Evolutionary conservation across 2,329 filamentous ascomycete genomes (phyloP).

Genomic region (Coniochaeta hoffmannii): DNA sequence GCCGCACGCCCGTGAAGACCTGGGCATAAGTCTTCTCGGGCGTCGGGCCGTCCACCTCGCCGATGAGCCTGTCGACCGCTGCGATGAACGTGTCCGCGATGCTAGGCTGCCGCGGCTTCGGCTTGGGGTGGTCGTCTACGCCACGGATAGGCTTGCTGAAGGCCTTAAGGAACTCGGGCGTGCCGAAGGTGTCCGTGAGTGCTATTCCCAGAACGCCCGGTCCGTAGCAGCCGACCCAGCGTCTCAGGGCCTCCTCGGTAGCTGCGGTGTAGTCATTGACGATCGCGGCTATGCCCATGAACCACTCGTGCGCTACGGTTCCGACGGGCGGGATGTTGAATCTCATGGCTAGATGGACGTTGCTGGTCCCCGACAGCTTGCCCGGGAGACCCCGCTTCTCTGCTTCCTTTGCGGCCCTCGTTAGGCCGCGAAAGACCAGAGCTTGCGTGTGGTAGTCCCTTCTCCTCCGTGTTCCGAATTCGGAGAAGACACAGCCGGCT

Average conservation of each 20-base stretch:
- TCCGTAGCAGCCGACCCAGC: conserved; percentile 91
- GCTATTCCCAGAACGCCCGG: conserved; percentile 78
- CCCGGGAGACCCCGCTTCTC: conserved; percentile 58
- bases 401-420: conserved; percentile 66
- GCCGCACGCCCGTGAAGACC: conserved; percentile 74
- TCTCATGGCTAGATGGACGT: conserved; percentile 94
- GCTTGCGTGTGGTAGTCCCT: conserved; percentile 95
- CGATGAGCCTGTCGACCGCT: conserved; percentile 9
- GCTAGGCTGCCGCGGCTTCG: conserved; percentile 14
- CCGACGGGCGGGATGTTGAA: conserved; percentile 79
- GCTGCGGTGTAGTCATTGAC: conserved; percentile 77
- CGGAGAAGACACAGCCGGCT: conserved; percentile 81
- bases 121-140: conserved; percentile 31
- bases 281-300: conserved; percentile 95
- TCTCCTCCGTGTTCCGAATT: conserved; percentile 84
- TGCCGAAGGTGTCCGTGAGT: conserved; percentile 94
- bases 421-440: conserved; percentile 80
- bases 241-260: conserved; percentile 74
- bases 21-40: conserved; percentile 63
- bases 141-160: conserved; percentile 61
- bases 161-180: conserved; percentile 75
- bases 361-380: conserved; percentile 81
- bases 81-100: conserved; percentile 21
- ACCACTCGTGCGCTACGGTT: conserved; percentile 94
- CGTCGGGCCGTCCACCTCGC: conserved; percentile 30